Percentiles rank a stretch among this genome's conserved stretches.
These are phyloP conservation scores for Patellifolia procumbens DNA, from an alignment of 179 eudicot genomes.

Conservation along the genomic window DNA sequence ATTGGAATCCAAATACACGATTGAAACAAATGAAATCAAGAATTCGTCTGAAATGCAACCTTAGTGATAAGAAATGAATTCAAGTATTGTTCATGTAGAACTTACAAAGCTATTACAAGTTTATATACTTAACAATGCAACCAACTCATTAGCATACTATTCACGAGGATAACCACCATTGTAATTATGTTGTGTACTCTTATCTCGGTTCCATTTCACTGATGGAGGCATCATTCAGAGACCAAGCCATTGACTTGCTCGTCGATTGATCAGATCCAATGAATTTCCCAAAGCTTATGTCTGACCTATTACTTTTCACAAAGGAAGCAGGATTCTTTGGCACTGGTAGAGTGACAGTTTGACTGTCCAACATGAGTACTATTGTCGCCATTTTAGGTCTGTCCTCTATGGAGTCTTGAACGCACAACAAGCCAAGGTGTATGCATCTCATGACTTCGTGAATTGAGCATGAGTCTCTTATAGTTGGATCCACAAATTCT, in stretches of 20 bases:
- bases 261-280: conserved; percentile 9
- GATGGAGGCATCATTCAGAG: conserved; percentile 28
- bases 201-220: conserved; percentile 25
- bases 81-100: too few species aligned
- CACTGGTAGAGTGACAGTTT: conserved; percentile 27
- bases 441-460: conserved; percentile 25
- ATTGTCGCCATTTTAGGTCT: conserved; percentile 32
- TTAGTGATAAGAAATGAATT: too few species aligned
- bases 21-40: too few species aligned
- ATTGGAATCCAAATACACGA: too few species aligned
- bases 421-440: conserved; percentile 29
- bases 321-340: conserved; percentile 36
- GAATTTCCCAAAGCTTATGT: background rate
- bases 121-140: too few species aligned
- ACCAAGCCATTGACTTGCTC: conserved; percentile 18
- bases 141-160: too few species aligned
- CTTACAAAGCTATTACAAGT: too few species aligned
- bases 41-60: too few species aligned
- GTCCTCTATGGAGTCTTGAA: conserved; percentile 21
- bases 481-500: conserved; percentile 24
- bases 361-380: conserved; percentile 30
- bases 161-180: too few species aligned
- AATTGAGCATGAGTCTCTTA: conserved; percentile 24
- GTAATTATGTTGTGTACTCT: too few species aligned
- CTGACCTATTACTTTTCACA: too few species aligned